Conservation (phyloP, 2,329 filamentous ascomycete genomes). For the Aureobasidium zeae region DNA sequence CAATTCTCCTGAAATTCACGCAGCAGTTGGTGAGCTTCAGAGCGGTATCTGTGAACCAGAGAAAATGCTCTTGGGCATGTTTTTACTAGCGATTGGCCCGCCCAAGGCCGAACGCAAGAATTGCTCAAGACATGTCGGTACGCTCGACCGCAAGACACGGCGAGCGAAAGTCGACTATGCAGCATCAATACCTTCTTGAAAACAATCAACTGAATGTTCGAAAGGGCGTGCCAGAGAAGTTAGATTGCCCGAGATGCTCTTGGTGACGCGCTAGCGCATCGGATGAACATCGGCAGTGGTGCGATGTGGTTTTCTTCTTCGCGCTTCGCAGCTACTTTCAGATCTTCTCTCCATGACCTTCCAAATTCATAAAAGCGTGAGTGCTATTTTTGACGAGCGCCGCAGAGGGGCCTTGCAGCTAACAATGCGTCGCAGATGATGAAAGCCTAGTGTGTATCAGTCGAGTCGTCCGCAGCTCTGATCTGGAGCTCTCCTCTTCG, state of each 20-base stretch:
- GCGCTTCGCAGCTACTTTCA: constrained; percentile 32
- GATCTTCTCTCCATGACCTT: constrained; percentile 76
- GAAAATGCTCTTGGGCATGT: neutral
- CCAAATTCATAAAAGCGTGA: constrained; percentile 98
- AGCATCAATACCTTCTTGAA: constrained; percentile 22
- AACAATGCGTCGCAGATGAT: constrained; percentile 63
- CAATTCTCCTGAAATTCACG: constrained; percentile 25
- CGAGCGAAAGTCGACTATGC: neutral
- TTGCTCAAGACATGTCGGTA: neutral
- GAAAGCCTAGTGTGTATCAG: constrained; percentile 95
- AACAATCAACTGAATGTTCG: too few species aligned
- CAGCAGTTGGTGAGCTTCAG: constrained; percentile 2
- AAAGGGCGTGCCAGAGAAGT: too few species aligned
- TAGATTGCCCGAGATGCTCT: too few species aligned
- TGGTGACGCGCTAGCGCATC: too few species aligned
- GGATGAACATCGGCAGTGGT: too few species aligned
- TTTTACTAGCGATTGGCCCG: neutral
- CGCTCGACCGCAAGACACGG: constrained; percentile 2
- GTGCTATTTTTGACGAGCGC: constrained; percentile 34
- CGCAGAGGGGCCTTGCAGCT: constrained; percentile 26
- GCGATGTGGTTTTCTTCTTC: constrained; percentile 21
- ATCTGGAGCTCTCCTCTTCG: constrained; percentile 74
- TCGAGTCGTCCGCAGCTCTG: constrained; percentile 68
- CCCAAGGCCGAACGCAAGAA: neutral
- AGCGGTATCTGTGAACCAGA: neutral